These are phyloP conservation scores for Saxispiralis lemnorum DNA, from an alignment of 495 filamentous ascomycete genomes.

Conservation along the genomic window DNA sequence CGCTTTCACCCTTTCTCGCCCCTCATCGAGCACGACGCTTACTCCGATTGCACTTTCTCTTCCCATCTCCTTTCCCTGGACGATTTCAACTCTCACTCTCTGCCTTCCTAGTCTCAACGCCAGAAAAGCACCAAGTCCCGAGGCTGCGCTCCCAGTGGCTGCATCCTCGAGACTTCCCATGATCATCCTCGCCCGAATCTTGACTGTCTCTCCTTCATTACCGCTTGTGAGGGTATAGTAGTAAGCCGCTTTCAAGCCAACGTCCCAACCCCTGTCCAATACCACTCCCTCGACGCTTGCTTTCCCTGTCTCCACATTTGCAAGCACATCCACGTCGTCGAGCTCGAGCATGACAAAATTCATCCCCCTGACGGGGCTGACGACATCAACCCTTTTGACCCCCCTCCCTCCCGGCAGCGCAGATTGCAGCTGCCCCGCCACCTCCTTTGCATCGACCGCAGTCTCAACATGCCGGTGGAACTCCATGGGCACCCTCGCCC, in stretches of 20 bases:
- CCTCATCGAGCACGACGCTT: constrained; percentile 23
- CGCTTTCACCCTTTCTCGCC: constrained; percentile 12
- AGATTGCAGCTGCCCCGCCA: constrained; percentile 18
- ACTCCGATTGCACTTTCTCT: constrained; percentile 42
- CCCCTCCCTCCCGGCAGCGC: constrained; percentile 11
- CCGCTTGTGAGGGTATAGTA: constrained; percentile 29
- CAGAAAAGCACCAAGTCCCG: constrained; percentile 39
- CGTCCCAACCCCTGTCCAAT: constrained; percentile 41
- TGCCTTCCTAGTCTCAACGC: constrained; percentile 21
- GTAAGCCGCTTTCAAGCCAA: constrained; percentile 36
- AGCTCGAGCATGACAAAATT: constrained; percentile 42
- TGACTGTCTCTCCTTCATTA: constrained; percentile 18
- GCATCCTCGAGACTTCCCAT: constrained; percentile 42
- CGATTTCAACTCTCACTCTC: constrained; percentile 33
- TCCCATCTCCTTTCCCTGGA: constrained; percentile 69
- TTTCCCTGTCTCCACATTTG: constrained; percentile 10
- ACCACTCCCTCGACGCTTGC: constrained; percentile 3
- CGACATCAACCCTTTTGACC: constrained; percentile 11
- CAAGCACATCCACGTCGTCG: constrained; percentile 29
- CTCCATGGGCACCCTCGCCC: constrained; percentile 46
- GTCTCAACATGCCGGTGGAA: constrained; percentile 40
- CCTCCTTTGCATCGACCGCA: not conserved
- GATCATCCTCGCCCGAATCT: constrained; percentile 37
- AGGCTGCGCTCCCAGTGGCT: constrained; percentile 48
- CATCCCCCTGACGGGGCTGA: constrained; percentile 56